These are phyloP conservation scores for Catharanthus roseus DNA, from an alignment of 257 asterid genomes.

Conservation along the genomic window DNA sequence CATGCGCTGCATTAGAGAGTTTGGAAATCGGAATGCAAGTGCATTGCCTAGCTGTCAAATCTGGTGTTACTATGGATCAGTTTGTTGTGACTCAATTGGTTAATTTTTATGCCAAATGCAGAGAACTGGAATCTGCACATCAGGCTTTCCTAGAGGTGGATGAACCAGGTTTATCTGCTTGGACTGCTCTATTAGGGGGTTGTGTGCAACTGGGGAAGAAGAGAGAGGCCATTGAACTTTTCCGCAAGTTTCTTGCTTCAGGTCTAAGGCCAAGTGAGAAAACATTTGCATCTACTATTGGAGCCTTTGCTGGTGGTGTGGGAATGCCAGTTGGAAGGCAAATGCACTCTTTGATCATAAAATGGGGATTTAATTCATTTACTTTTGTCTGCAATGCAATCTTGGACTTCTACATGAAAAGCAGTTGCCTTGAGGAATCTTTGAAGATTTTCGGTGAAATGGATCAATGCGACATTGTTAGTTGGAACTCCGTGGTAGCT, in stretches of 20 bases:
- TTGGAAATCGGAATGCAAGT: constrained; percentile 55
- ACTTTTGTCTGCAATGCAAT: constrained; percentile 53
- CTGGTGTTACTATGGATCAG: constrained; percentile 49
- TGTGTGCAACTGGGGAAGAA: constrained; percentile 44
- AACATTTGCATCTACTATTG: constrained; percentile 57
- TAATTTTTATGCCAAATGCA: constrained; percentile 69
- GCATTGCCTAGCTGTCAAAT: constrained; percentile 48
- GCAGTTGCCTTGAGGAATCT: constrained; percentile 37
- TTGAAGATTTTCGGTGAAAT: constrained; percentile 40
- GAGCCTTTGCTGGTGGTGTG: constrained; percentile 53
- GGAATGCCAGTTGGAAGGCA: constrained; percentile 46
- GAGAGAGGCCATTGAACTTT: constrained; percentile 47
- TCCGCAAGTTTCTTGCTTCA: constrained; percentile 35
- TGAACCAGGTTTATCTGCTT: constrained; percentile 47
- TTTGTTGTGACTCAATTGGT: constrained; percentile 57
- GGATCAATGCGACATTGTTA: constrained; percentile 47
- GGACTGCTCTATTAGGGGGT: constrained; percentile 85
- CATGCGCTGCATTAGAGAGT: constrained; percentile 51
- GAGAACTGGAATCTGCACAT: constrained; percentile 44
- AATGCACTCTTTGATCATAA: constrained; percentile 48
- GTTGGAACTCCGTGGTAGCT: constrained; percentile 65
- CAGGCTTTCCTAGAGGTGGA: constrained; percentile 48
- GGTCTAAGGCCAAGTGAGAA: constrained; percentile 59
- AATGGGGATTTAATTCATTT: constrained; percentile 48
- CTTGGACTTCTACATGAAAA: constrained; percentile 55